These are phyloP conservation scores for Schizosaccharomyces osmophilus DNA, from an alignment of 805 yeast species.

Conservation along the genomic window DNA sequence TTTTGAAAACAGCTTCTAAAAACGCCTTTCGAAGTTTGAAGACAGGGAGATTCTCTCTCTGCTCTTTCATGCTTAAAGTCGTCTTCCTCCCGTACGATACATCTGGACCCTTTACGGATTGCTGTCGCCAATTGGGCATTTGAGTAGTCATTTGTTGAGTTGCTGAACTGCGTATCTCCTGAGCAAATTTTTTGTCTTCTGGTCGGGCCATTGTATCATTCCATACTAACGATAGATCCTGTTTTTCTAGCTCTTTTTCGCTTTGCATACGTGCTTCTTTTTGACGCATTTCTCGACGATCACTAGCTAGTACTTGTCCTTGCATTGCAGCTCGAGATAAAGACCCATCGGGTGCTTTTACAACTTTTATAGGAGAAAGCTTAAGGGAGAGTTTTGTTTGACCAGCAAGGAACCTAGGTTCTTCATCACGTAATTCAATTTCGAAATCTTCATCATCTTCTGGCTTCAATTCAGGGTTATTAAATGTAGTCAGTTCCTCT, in stretches of 20 bases:
- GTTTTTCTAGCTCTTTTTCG: slow-evolving; percentile 15
- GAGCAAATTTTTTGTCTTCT: slow-evolving; percentile 8
- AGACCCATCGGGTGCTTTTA: slow-evolving; percentile 57
- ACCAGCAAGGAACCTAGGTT: slow-evolving; percentile 51
- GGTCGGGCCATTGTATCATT: slow-evolving; percentile 17
- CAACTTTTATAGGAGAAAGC: slow-evolving; percentile 29
- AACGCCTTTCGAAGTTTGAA: slow-evolving; percentile 33
- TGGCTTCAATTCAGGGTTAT: slow-evolving; percentile 15
- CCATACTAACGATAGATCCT: slow-evolving; percentile 5
- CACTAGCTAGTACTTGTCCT: slow-evolving; percentile 46
- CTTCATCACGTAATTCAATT: slow-evolving; percentile 41
- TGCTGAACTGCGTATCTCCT: slow-evolving; percentile 6
- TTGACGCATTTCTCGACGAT: slow-evolving; percentile 33
- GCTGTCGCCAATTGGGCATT: slow-evolving; percentile 11
- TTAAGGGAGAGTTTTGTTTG: slow-evolving; percentile 19
- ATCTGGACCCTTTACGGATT: slow-evolving; percentile 9
- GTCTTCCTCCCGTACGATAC: slow-evolving; percentile 18
- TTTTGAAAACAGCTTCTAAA: slow-evolving; percentile 35
- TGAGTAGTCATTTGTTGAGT: slow-evolving; percentile 5
- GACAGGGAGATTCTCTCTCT: slow-evolving; percentile 45
- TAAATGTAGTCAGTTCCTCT: slow-evolving; percentile 16
- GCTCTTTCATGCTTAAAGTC: slow-evolving; percentile 20
- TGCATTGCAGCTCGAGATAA: slow-evolving; percentile 47
- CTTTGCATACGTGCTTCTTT: slow-evolving; percentile 26
- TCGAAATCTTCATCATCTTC: slow-evolving; percentile 32